These are phyloP conservation scores for Colletotrichum coccodes DNA, from an alignment of 2,329 filamentous ascomycete genomes.

Conservation along the genomic window DNA sequence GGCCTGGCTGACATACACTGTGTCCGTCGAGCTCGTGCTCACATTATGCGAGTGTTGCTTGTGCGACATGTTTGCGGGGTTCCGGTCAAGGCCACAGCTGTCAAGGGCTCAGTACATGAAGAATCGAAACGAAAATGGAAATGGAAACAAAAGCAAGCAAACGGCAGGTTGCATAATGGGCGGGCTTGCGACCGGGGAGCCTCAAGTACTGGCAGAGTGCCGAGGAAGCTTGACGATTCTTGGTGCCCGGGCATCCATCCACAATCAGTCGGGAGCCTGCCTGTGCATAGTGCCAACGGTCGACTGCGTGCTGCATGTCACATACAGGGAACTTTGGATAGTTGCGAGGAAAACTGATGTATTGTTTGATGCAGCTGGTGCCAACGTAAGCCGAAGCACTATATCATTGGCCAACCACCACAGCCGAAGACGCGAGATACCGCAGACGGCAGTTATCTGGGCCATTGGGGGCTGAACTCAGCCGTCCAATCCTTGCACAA, in stretches of 20 bases:
- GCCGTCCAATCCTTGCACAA: neutral
- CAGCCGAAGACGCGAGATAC: neutral
- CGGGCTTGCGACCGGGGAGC: neutral
- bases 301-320: slow-evolving; percentile 5
- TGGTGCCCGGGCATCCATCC: slow-evolving; percentile 9
- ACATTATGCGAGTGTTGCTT: slow-evolving; percentile 27
- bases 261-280: neutral
- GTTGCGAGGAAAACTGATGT: slow-evolving; percentile 5
- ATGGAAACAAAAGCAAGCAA: neutral
- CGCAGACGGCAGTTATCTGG: slow-evolving; percentile 8
- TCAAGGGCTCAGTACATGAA: neutral
- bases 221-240: slow-evolving; percentile 16
- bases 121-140: neutral
- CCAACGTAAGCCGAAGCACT: slow-evolving; percentile 14
- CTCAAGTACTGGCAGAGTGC: slow-evolving; percentile 14
- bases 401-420: neutral
- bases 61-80: slow-evolving; percentile 12
- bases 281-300: neutral
- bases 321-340: neutral
- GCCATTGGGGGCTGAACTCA: neutral
- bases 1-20: slow-evolving; percentile 14
- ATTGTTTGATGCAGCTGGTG: slow-evolving; percentile 1
- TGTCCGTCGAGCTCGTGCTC: slow-evolving; percentile 25
- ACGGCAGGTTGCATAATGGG: slow-evolving; percentile 17
- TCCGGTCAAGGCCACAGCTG: neutral